Percentiles rank a stretch among this genome's conserved stretches.
Conservation (phyloP, 345 rosid genomes). For the Cardiospermum halicacabum region DNA sequence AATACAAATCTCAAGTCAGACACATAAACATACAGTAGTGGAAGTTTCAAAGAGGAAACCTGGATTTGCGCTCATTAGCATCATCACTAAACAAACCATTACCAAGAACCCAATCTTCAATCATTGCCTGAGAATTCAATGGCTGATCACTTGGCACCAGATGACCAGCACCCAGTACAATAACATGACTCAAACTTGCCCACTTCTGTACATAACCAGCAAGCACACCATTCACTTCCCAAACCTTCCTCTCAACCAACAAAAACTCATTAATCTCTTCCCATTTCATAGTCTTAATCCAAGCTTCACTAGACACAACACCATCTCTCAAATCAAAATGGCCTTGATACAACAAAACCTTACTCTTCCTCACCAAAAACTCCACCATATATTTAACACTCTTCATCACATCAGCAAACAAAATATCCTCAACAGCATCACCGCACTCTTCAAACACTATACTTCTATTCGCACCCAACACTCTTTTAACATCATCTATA, state of each 20-base stretch:
- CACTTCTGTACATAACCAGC: slow-evolving; percentile 76
- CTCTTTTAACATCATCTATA: slow-evolving; percentile 38
- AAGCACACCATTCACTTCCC: slow-evolving; percentile 49
- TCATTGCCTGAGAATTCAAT: slow-evolving; percentile 57
- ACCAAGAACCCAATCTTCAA: slow-evolving; percentile 65
- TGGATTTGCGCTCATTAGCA: neutral
- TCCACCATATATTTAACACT: slow-evolving; percentile 74
- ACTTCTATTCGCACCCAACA: slow-evolving; percentile 43
- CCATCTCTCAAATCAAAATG: slow-evolving; percentile 57
- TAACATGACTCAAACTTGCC: slow-evolving; percentile 46
- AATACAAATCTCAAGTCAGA: neutral
- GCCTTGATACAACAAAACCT: slow-evolving; percentile 74
- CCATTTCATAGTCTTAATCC: slow-evolving; percentile 76
- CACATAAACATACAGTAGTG: too few relatives aligned
- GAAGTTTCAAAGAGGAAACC: slow-evolving; percentile 12
- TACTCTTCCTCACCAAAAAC: slow-evolving; percentile 38
- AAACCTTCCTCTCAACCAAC: slow-evolving; percentile 51
- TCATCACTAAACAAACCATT: slow-evolving; percentile 35
- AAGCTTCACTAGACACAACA: slow-evolving; percentile 65
- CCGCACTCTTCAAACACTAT: slow-evolving; percentile 48
- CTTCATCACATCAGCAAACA: slow-evolving; percentile 64
- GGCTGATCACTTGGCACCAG: slow-evolving; percentile 63
- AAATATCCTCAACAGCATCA: slow-evolving; percentile 29
- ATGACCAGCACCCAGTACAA: slow-evolving; percentile 67
- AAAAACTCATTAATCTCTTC: slow-evolving; percentile 38